Percentiles rank a stretch among this genome's conserved stretches.
phyloP scores from a whole-genome alignment of 805 yeast species.

The Schwanniomyces polymorphus region DNA sequence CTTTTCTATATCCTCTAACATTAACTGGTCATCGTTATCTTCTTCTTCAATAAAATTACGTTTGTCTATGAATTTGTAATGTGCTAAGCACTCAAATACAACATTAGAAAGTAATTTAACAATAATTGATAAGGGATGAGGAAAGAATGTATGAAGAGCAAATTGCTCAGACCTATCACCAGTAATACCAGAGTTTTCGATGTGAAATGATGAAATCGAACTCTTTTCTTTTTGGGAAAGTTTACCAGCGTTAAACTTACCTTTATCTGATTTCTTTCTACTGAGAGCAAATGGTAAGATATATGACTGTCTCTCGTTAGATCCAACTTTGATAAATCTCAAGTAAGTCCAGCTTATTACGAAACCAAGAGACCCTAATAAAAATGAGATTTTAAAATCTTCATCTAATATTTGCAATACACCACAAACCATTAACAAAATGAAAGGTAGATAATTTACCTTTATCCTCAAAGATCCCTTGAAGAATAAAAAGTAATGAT shows the following conservation, averaged over 20 bases:
- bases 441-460: conserved; percentile 40
- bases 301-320: conserved; percentile 45
- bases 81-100: conserved; percentile 20
- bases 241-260: conserved; percentile 5
- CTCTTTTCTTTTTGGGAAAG: neutral
- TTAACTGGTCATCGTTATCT: conserved; percentile 18
- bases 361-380: conserved; percentile 30
- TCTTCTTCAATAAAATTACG: conserved; percentile 22
- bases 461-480: conserved; percentile 46
- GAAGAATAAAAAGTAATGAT: conserved; percentile 53
- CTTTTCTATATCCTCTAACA: conserved; percentile 29
- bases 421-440: conserved; percentile 23
- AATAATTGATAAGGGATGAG: conserved; percentile 33
- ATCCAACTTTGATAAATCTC: conserved; percentile 39
- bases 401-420: conserved; percentile 21
- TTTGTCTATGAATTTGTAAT: conserved; percentile 19
- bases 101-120: conserved; percentile 17
- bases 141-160: conserved; percentile 42
- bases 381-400: conserved; percentile 25
- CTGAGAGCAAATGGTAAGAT: conserved; percentile 32
- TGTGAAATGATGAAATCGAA: conserved; percentile 10
- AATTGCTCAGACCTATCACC: conserved; percentile 33
- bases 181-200: conserved; percentile 14
- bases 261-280: conserved; percentile 17
- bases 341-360: conserved; percentile 39